phyloP scores from a whole-genome alignment of 169 alveolate genomes.

The Hammondia hammondi region DNA sequence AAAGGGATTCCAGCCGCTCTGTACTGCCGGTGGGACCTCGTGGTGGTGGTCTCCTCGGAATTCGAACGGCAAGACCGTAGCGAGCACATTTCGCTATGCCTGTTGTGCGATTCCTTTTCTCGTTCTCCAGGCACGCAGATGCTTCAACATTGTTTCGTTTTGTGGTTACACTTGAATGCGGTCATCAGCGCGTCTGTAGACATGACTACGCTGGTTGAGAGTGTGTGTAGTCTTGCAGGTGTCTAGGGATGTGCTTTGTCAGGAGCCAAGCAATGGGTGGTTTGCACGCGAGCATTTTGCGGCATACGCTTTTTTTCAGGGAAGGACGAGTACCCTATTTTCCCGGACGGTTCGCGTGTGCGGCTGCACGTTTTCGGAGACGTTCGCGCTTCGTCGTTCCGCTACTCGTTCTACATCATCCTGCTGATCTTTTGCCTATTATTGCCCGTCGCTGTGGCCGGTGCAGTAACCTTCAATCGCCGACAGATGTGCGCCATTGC shows the following conservation, averaged over 20 bases:
- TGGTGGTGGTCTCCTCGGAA: neutral
- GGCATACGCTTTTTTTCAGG: neutral
- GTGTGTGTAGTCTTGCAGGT: too few relatives aligned
- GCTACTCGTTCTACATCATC: neutral
- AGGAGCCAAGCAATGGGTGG: neutral
- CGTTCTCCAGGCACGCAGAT: slow-evolving; percentile 18
- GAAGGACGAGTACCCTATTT: neutral
- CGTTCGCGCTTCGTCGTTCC: neutral
- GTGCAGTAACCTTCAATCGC: neutral
- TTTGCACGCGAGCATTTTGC: neutral
- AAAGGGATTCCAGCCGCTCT: neutral
- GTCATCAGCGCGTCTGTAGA: too few relatives aligned
- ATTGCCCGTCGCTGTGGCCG: neutral
- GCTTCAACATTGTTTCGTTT: neutral
- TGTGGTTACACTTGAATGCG: too few relatives aligned
- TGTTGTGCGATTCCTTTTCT: neutral
- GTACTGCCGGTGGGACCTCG: neutral
- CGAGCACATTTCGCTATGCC: slow-evolving; percentile 36
- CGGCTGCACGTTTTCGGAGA: neutral
- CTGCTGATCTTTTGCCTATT: neutral
- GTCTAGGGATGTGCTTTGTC: too few relatives aligned
- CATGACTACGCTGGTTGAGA: too few relatives aligned
- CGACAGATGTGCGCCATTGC: slow-evolving; percentile 4
- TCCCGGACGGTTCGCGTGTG: neutral
- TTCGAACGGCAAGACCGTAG: neutral